These are phyloP conservation scores for Penicillium desertorum DNA, from an alignment of 495 filamentous ascomycete species.

Conservation along the genomic window DNA sequence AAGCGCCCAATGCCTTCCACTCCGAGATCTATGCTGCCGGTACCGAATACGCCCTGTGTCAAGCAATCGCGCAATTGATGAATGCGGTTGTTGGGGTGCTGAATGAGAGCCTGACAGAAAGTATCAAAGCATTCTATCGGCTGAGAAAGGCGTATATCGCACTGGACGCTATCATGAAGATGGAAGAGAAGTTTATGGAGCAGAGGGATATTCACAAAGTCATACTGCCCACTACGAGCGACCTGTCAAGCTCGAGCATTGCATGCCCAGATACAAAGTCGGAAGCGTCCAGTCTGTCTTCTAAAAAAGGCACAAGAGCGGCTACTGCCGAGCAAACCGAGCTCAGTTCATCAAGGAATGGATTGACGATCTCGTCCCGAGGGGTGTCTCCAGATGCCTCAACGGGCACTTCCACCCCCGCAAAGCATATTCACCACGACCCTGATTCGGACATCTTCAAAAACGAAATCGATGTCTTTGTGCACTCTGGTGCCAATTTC, in stretches of 20 bases:
- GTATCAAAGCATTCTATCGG: slow-evolving; percentile 88
- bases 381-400: slow-evolving; percentile 15
- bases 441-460: slow-evolving; percentile 59
- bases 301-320: slow-evolving; percentile 8
- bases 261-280: slow-evolving; percentile 17
- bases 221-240: slow-evolving; percentile 16
- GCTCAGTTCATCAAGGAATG: slow-evolving; percentile 34
- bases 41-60: slow-evolving; percentile 76
- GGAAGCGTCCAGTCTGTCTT: slow-evolving; percentile 19
- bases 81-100: slow-evolving; percentile 82
- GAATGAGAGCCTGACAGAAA: slow-evolving; percentile 91
- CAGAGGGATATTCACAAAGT: slow-evolving; percentile 24
- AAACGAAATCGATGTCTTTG: slow-evolving; percentile 76
- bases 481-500: slow-evolving; percentile 83
- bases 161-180: slow-evolving; percentile 69
- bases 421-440: slow-evolving; percentile 44
- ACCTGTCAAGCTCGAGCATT: slow-evolving; percentile 17
- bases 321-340: slow-evolving; percentile 20
- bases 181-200: slow-evolving; percentile 59
- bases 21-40: slow-evolving; percentile 76
- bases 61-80: slow-evolving; percentile 85
- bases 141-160: slow-evolving; percentile 86
- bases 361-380: slow-evolving; percentile 28
- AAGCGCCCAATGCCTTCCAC: slow-evolving; percentile 49
- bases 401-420: slow-evolving; percentile 20